Evolutionary conservation across 371 early-diverging fungal species (phyloP).

Genomic region (Mortierella sp.): DNA sequence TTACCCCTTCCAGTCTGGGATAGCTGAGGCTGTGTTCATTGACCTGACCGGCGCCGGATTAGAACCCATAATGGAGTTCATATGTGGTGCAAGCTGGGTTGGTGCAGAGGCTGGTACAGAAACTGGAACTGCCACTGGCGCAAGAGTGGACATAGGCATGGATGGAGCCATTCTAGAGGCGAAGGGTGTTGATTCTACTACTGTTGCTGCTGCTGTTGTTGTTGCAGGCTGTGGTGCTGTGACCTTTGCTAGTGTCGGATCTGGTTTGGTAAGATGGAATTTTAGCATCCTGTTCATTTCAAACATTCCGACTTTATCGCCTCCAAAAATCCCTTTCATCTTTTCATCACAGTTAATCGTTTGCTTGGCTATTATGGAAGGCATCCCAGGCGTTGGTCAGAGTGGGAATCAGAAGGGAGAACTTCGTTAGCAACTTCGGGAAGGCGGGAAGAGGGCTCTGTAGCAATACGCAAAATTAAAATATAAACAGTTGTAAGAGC

Average conservation of each 20-base stretch:
- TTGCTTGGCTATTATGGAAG: constrained; percentile 17
- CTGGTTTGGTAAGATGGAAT: constrained; percentile 31
- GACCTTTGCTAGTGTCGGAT: background rate
- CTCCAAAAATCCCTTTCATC: constrained; percentile 25
- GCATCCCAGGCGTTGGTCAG: too few relatives aligned
- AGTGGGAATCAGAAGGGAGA: too few relatives aligned
- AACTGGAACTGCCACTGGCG: background rate
- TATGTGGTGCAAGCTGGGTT: background rate
- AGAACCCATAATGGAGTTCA: background rate
- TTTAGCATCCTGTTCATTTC: constrained; percentile 42
- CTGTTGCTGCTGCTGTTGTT: background rate
- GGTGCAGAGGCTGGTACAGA: background rate
- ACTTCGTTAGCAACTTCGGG: background rate
- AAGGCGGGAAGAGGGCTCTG: background rate
- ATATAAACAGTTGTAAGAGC: too few relatives aligned
- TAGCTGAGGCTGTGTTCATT: too few relatives aligned
- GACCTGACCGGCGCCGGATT: too few relatives aligned
- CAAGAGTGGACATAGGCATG: background rate
- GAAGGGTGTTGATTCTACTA: background rate
- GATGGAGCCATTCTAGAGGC: background rate
- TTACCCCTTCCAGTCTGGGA: too few relatives aligned
- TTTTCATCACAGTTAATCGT: constrained; percentile 27
- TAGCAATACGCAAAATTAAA: background rate
- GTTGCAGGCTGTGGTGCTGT: background rate
- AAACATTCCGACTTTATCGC: constrained; percentile 28